Conservation (phyloP, 306 rosid genomes). For the Ochetophila trinervis region DNA sequence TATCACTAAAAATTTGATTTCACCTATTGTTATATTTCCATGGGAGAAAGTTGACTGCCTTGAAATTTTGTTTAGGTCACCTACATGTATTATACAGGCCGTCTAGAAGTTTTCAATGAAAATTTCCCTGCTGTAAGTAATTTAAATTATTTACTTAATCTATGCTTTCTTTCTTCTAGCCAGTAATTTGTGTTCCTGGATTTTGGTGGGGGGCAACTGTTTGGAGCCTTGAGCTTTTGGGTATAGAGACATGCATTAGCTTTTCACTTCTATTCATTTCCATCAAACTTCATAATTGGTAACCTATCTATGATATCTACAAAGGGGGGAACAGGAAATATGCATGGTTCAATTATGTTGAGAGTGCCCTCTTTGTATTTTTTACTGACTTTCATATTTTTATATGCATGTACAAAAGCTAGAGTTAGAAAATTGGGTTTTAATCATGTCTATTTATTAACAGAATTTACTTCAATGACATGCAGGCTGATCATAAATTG, state of each 20-base stretch:
- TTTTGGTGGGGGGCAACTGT: neutral
- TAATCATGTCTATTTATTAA: constrained; percentile 11
- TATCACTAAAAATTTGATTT: neutral
- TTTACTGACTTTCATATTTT: constrained; percentile 12
- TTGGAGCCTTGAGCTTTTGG: neutral
- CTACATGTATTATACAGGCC: constrained; percentile 99
- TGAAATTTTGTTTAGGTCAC: constrained; percentile 63
- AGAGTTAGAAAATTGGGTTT: constrained; percentile 10
- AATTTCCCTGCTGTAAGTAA: constrained; percentile 86
- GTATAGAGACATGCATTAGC: neutral
- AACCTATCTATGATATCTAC: constrained; percentile 8
- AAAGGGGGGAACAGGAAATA: neutral
- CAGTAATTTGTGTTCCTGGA: neutral
- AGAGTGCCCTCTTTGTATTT: constrained; percentile 2
- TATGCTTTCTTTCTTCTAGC: neutral
- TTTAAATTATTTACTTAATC: constrained; percentile 21
- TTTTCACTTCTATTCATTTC: neutral
- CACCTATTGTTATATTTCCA: neutral
- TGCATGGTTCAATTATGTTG: constrained; percentile 10
- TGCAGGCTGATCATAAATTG: constrained; percentile 92
- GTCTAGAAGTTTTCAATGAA: constrained; percentile 95
- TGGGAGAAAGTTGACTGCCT: constrained; percentile 23
- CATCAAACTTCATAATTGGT: neutral
- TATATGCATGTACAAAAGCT: neutral
- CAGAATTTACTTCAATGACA: constrained; percentile 20